These are phyloP conservation scores for Kwoniella mangroviensis DNA, from an alignment of 768 basidiomycete genomes.

Conservation along the genomic window DNA sequence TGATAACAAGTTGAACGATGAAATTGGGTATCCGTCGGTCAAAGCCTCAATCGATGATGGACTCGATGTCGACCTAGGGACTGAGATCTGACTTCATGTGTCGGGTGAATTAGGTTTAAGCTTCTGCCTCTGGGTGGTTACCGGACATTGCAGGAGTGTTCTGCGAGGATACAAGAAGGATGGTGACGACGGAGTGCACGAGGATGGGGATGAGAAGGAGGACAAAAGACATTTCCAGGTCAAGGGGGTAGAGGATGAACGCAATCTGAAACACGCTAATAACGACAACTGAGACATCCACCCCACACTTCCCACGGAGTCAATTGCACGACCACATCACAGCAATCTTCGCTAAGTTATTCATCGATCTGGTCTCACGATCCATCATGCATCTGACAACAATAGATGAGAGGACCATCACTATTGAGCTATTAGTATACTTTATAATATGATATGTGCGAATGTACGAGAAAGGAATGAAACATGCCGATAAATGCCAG, in stretches of 20 bases:
- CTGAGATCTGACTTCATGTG: not conserved
- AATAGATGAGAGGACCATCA: not conserved
- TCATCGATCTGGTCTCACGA: not conserved
- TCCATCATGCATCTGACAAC: too few species aligned
- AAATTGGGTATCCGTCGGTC: not conserved
- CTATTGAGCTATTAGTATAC: not conserved
- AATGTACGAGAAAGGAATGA: not conserved
- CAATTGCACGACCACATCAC: not conserved
- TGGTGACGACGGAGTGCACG: not conserved
- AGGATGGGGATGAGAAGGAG: not conserved
- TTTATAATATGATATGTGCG: not conserved
- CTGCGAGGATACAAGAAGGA: not conserved
- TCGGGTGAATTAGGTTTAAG: not conserved
- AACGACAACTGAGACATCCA: too few species aligned
- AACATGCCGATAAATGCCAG: not conserved
- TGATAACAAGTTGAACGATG: not conserved
- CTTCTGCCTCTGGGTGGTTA: not conserved
- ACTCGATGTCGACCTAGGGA: not conserved
- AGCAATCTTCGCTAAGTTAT: too few species aligned
- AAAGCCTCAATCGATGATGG: not conserved
- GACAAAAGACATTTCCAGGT: not conserved
- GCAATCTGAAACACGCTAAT: slow-evolving; percentile 4
- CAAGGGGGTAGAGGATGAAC: not conserved
- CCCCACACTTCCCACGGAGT: not conserved
- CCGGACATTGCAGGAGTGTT: not conserved